phyloP scores from a whole-genome alignment of 345 rosid genomes.

The Citrus mangshanensis region DNA sequence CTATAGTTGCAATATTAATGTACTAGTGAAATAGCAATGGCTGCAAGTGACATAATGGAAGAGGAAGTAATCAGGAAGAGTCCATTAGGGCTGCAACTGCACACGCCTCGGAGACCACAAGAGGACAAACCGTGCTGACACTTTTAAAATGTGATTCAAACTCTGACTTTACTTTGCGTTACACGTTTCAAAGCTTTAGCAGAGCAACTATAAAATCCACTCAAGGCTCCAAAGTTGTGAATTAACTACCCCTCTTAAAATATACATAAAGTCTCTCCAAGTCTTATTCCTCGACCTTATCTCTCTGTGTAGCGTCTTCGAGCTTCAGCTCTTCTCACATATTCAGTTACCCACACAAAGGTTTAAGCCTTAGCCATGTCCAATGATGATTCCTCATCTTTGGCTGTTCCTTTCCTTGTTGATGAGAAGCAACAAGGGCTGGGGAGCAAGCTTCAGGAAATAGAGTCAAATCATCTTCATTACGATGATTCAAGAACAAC shows the following conservation, averaged over 20 bases:
- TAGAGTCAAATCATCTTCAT: slow-evolving; percentile 6
- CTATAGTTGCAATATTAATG: too few species aligned
- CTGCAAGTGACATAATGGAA: background rate
- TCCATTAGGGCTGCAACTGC: too few species aligned
- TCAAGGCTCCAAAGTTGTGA: background rate
- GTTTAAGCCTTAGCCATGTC: background rate
- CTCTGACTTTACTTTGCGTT: too few species aligned
- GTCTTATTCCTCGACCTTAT: background rate
- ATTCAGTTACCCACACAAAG: background rate
- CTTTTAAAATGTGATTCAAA: background rate
- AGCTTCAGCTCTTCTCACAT: background rate
- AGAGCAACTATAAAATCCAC: background rate
- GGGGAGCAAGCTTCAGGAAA: slow-evolving; percentile 9
- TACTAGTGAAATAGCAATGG: background rate
- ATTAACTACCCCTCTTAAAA: background rate
- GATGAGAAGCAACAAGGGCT: slow-evolving; percentile 12
- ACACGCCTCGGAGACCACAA: too few species aligned
- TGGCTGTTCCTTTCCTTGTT: slow-evolving; percentile 16
- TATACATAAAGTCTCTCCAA: background rate
- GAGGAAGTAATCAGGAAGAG: background rate
- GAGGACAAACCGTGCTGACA: background rate
- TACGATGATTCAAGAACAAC: background rate
- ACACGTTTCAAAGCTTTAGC: background rate
- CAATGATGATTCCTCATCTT: background rate
- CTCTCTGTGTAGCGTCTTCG: background rate